Evolutionary conservation across 2,329 filamentous ascomycete species (phyloP).

Genomic region (Colletotrichum liriopes): DNA sequence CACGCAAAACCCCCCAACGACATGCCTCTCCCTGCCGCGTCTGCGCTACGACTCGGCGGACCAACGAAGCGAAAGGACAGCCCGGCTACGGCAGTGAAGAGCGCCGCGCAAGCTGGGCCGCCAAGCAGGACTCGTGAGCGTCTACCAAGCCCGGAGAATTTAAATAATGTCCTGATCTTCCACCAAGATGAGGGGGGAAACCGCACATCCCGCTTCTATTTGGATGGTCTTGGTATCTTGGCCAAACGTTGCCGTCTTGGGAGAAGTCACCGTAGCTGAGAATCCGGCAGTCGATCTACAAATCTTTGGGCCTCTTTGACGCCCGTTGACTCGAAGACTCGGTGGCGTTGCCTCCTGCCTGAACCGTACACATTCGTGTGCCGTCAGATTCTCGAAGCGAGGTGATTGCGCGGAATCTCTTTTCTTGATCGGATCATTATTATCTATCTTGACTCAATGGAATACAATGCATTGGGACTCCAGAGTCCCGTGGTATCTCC

Average conservation of each 20-base stretch:
- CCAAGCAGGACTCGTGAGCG: conserved; percentile 11
- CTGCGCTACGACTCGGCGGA: neutral
- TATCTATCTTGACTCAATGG: conserved; percentile 23
- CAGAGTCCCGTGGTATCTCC: conserved; percentile 20
- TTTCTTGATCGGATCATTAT: neutral
- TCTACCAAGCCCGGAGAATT: neutral
- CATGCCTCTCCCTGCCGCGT: neutral
- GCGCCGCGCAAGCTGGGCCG: conserved; percentile 16
- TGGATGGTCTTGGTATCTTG: conserved; percentile 22
- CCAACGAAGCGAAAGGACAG: neutral
- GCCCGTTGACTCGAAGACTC: neutral
- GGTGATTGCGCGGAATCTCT: neutral
- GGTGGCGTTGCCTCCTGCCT: too few species aligned
- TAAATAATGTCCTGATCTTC: conserved; percentile 1
- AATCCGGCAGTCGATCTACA: too few species aligned
- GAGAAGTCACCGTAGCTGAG: too few species aligned
- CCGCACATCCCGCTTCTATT: conserved; percentile 23
- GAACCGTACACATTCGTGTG: neutral
- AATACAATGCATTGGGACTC: conserved; percentile 1
- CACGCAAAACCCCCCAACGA: neutral
- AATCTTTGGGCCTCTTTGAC: neutral
- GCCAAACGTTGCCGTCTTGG: conserved; percentile 17
- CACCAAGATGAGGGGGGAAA: neutral
- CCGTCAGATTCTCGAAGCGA: neutral
- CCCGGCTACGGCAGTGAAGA: neutral